Base-by-base conservation (phyloP, 352 stramenopile species). In the Phytophthora capsici region DNA sequence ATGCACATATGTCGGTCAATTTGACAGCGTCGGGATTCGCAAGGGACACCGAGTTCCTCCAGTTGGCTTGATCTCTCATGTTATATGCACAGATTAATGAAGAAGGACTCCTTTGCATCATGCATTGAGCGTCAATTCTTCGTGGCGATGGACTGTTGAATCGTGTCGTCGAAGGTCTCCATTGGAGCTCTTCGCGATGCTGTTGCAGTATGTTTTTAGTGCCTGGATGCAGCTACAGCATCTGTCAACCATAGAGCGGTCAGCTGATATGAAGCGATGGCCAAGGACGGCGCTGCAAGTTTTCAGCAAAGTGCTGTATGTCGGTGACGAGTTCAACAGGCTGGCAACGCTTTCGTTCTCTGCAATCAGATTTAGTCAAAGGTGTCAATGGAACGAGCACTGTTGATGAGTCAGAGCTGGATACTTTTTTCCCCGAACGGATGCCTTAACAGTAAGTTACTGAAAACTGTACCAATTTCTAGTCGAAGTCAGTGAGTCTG, bases 161-260 rank as follows among this genome's bases (percentile, higher is more conserved):
- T 5, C 50, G 44, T 17, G 3, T 44, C 26, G 34, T 17, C 22
- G 50, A 48, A 48, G 37, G 36, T 57, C 20, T 48, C 37, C 22
- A 23, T 20, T 56, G 19, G 20, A 19, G 44, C 22, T 36, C 30
- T 3, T 40, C 41, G 47, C 19, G 38, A 32, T 60, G 48, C 16
- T 22, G 30, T 46, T 32, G 26, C 47, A 45, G 30, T 28, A 26
- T 52, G 53, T 62, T 45, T 19, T 41, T 60, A 2, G 19, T 6
- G 28, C 6, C 26, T 19, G 49, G 49, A 48, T 57, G 44, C 56
- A 9, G 26, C 32, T 32, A 51, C 28, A 59, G 54, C 62, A 66
- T 69, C 62, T 69, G 62, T 28, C 43, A 20, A 38, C 38, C 40
- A 70, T 66, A 70, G 62, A 70, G 55, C 32, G 55, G 25, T 47